Conservation (phyloP, 2,329 filamentous ascomycete genomes). For the Ophiostoma ips region DNA sequence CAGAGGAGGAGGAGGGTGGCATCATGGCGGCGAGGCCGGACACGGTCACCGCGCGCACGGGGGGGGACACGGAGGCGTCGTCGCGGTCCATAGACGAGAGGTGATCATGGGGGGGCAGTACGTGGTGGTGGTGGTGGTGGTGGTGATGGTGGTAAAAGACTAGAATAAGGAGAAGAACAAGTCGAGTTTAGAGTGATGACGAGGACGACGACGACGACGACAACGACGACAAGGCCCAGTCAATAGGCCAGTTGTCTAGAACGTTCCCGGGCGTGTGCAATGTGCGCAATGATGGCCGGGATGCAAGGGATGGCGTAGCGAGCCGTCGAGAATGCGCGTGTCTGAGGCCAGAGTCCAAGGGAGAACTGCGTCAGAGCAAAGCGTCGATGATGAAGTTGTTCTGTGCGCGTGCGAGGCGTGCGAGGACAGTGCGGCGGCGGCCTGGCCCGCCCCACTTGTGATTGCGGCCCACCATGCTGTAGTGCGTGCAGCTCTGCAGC, state of each 20-base stretch:
- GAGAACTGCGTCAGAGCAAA: too few relatives aligned
- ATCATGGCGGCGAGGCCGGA: too few relatives aligned
- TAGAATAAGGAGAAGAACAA: too few relatives aligned
- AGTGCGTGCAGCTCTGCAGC: neutral
- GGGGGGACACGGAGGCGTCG: slow-evolving; percentile 9
- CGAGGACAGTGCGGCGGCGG: neutral
- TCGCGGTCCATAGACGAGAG: slow-evolving; percentile 10
- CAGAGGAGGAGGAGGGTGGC: neutral
- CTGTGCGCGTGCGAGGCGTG: neutral
- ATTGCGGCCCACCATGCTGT: neutral
- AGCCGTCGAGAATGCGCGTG: neutral
- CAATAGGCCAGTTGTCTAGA: too few relatives aligned
- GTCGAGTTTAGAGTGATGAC: too few relatives aligned
- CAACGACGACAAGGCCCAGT: neutral
- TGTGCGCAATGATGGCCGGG: neutral
- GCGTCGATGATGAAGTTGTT: neutral
- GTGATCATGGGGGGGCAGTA: neutral
- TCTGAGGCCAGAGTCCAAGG: neutral
- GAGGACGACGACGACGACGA: too few relatives aligned
- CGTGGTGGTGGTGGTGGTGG: too few relatives aligned
- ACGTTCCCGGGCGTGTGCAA: too few relatives aligned
- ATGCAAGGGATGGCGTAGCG: neutral
- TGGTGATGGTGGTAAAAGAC: too few relatives aligned
- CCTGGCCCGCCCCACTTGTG: neutral
- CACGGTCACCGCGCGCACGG: slow-evolving; percentile 1